Conservation (phyloP, 1,139 yeast species). For the Taphrina betulina region DNA sequence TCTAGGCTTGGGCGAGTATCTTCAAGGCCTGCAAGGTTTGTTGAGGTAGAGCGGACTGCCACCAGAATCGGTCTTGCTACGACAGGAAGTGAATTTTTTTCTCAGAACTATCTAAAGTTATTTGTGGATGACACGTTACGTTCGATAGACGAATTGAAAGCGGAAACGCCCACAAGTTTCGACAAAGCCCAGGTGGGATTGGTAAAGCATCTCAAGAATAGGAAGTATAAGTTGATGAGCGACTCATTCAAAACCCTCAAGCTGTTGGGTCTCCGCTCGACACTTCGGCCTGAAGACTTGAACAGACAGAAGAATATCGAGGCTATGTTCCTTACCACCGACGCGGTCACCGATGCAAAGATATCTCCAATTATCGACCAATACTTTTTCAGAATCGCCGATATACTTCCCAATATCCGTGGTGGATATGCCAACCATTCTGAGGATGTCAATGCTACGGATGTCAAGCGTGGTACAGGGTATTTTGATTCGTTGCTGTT, state of each 20-base stretch:
- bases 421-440: slow-evolving; percentile 58
- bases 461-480: slow-evolving; percentile 74
- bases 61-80: neutral
- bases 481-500: slow-evolving; percentile 66
- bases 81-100: neutral
- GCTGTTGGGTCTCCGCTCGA: slow-evolving; percentile 70
- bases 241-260: slow-evolving; percentile 72
- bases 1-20: neutral
- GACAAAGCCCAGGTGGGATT: slow-evolving; percentile 35
- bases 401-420: slow-evolving; percentile 75
- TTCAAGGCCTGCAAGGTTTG: slow-evolving; percentile 3
- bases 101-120: neutral
- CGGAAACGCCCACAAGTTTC: slow-evolving; percentile 17
- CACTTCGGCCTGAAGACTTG: slow-evolving; percentile 63
- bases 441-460: slow-evolving; percentile 73
- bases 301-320: slow-evolving; percentile 63
- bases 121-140: slow-evolving; percentile 16
- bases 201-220: slow-evolving; percentile 71
- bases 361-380: slow-evolving; percentile 52
- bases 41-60: neutral
- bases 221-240: slow-evolving; percentile 74
- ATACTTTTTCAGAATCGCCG: slow-evolving; percentile 68
- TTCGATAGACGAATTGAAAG: slow-evolving; percentile 6
- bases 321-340: slow-evolving; percentile 53
- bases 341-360: neutral